Evolutionary conservation across 805 yeast species (phyloP), one percentile per base, ranked within the genome.

Genomic region (Wickerhamomyces alni): DNA sequence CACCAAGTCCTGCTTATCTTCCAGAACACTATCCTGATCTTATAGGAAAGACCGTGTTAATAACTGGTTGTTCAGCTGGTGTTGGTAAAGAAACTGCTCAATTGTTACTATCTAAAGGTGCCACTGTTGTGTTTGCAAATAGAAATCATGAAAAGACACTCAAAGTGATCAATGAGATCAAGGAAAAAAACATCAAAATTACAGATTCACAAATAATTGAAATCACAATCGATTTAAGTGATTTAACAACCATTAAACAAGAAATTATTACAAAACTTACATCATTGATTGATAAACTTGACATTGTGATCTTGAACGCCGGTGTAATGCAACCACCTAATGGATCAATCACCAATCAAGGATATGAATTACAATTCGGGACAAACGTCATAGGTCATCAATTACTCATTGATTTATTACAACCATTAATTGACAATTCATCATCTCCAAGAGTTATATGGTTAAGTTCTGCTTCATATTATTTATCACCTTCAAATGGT

Each of bases 381-480:
- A 65, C 68, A 16, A 75, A 74, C 50, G 63, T 52, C 16, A 45
- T 75, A 13, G 79, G 71, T 2, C 71, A 73, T 21, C 69, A 62
- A 38, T 50, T 71, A n/a, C 53, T 74, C 17, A 67, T 70, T 44
- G 61, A 61, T 39, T 50, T 60, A 19, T 49, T 71, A 35, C 59
- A 57, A 19, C 70, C 70, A 8, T 43, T 69, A 5, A 43, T 74
- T n/a, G n/a, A n/a, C 24, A 21, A 21, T 21, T 6, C 24, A 7
- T 21, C 24, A 21, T 21, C 54, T 1, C 59, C 68, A 8, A 58
- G 79, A 36, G 58, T 73, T 26, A 63, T 74, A 8, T 73, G 75
- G 68, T 59, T 71, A 2, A 48, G 73, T 2, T 72, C 77, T 1
- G 36, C 60, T 26, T 70, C 62, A 1, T 70, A 64, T 29, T 26